phyloP scores from a whole-genome alignment of 257 asterid genomes.

The Solanum ossicruentum region DNA sequence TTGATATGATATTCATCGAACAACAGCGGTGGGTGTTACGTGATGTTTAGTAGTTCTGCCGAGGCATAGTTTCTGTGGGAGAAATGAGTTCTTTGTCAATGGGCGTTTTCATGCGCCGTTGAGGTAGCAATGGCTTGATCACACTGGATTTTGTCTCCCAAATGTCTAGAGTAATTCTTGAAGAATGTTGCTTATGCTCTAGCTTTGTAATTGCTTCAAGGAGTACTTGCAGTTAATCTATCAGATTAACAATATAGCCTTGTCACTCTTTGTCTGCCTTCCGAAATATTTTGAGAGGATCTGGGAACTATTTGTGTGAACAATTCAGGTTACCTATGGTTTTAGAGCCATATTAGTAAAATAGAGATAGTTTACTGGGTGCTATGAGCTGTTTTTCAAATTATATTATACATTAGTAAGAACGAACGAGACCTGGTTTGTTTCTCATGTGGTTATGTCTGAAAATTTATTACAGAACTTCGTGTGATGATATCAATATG shows the following conservation, averaged over 20 bases:
- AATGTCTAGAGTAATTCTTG: not conserved
- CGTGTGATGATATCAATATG: not conserved
- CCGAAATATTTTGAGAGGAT: not conserved
- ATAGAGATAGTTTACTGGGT: not conserved
- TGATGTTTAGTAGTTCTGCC: not conserved
- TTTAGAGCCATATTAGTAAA: not conserved
- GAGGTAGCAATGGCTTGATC: not conserved
- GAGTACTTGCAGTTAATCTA: not conserved
- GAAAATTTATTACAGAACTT: not conserved
- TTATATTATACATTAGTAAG: not conserved
- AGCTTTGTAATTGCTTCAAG: not conserved
- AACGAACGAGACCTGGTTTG: not conserved
- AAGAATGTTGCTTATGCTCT: not conserved
- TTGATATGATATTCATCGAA: not conserved
- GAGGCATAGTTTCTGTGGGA: not conserved
- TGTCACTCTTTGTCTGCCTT: not conserved
- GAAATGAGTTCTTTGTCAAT: not conserved
- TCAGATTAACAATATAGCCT: not conserved
- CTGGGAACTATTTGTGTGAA: not conserved
- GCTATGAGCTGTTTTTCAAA: not conserved
- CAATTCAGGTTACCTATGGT: not conserved
- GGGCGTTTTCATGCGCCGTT: not conserved
- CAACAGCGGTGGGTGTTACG: not conserved
- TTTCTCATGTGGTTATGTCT: not conserved
- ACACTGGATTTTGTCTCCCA: not conserved